Percentiles rank a stretch among this genome's conserved stretches.
These are phyloP conservation scores for Sherardia arvensis DNA, from an alignment of 257 asterid species.

Conservation along the genomic window DNA sequence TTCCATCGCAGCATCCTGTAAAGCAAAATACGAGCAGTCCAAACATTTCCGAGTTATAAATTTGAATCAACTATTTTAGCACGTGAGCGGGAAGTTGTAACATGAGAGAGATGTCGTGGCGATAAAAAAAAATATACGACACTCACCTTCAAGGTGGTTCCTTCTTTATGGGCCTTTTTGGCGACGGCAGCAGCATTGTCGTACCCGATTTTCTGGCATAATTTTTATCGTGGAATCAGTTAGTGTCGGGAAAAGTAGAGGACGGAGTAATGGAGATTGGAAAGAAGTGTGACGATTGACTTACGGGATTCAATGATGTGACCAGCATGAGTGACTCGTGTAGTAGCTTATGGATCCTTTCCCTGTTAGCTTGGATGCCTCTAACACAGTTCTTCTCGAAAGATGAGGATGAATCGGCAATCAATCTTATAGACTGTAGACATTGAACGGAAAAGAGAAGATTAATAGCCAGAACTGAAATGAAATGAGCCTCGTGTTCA, in stretches of 20 bases:
- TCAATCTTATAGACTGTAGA: conserved; percentile 73
- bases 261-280: not conserved
- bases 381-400: conserved; percentile 93
- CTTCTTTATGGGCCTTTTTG: conserved; percentile 98
- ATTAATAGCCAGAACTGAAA: not conserved
- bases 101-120: too few species aligned
- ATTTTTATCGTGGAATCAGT: conserved; percentile 11
- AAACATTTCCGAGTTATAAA: too few species aligned
- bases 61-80: too few species aligned
- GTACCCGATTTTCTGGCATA: conserved; percentile 80
- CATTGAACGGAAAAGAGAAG: conserved; percentile 7
- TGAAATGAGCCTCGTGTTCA: too few species aligned
- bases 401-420: conserved; percentile 91
- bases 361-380: conserved; percentile 88
- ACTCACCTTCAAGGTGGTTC: conserved; percentile 74
- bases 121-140: too few species aligned
- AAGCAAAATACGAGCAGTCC: conserved; percentile 11
- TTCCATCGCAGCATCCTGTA: conserved; percentile 81
- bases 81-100: too few species aligned
- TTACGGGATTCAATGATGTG: conserved; percentile 92
- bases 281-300: conserved; percentile 7
- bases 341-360: conserved; percentile 68
- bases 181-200: conserved; percentile 97
- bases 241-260: not conserved
- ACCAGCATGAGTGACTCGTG: conserved; percentile 99